Base-by-base conservation (phyloP, 139 green algal genomes). In the Chlorella sorokiniana region DNA sequence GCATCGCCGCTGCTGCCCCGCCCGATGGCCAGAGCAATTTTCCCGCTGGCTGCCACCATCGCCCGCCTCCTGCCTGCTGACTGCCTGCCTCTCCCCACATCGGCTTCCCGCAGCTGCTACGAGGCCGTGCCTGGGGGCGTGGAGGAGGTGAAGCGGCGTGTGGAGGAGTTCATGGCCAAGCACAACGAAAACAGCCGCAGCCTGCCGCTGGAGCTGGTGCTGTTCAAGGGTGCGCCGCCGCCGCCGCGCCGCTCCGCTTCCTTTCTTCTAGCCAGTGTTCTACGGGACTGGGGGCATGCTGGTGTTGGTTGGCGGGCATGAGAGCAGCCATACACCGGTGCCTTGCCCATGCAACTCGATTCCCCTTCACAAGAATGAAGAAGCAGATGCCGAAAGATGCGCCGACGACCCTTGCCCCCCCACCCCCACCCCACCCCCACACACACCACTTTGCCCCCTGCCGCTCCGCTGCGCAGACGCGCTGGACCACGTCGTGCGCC, bases 401-500 rank as follows among this genome's bases (percentile, higher is more conserved):
- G n/a, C n/a, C n/a, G n/a, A n/a, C n/a, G n/a, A n/a, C n/a, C 61
- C 29, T 27, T 35, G 27, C 61, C 4, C 33, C 3, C 16, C 69
- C 44, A n/a, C 44, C 11, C 1, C 45, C 11, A 3, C 68, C 40
- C 40, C 14, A 4, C 37, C 14, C 76, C 69, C 38, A 42, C 27
- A 54, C 20, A 23, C 7, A 33, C 35, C 23, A 22, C 27, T 51
- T 54, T 45, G 14, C 35, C 29, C n/a, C n/a, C 44, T 68, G 23
- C 1, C 29, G 29, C 14, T 16, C 16, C 48, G 48, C 16, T 25
- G 14, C 20, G 7, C 73, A 84, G 96, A 99, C 84, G 96, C 96
- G 23, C 86, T 98, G 68, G 74, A 87, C 74, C 96, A 99, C 85
- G 75, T 98, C 33, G 94, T 96, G 87, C 90, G 96, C 70, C 95